Evolutionary conservation across 306 rosid species (phyloP).

Genomic region (Inga laurina): DNA sequence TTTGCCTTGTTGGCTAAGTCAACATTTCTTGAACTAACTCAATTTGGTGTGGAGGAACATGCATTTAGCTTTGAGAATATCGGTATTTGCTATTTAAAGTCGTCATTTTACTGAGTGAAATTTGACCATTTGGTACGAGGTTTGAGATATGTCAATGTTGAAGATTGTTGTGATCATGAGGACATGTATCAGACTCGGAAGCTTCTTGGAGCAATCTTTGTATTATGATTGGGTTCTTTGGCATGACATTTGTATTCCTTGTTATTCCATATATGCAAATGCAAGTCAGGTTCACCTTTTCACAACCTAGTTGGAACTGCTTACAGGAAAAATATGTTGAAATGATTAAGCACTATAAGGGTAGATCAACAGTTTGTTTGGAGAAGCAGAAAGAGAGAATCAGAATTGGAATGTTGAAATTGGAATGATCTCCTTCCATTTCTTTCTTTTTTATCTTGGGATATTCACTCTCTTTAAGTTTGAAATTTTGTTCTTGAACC

Average conservation of each 20-base stretch:
- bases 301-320: background rate
- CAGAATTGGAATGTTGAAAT: background rate
- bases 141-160: background rate
- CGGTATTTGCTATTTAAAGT: background rate
- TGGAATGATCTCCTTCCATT: background rate
- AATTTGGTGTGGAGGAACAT: background rate
- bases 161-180: background rate
- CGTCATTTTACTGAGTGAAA: background rate
- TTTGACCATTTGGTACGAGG: background rate
- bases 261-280: background rate
- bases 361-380: background rate
- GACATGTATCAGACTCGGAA: background rate
- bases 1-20: background rate
- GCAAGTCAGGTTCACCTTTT: constrained; percentile 1
- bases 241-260: background rate
- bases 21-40: background rate
- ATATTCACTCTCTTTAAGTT: background rate
- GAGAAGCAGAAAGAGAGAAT: background rate
- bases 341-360: background rate
- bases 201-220: background rate
- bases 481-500: background rate
- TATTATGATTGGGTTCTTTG: background rate
- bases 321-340: background rate
- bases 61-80: background rate
- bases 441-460: background rate